phyloP scores from a whole-genome alignment of 2,329 filamentous ascomycete genomes.

The Pseudogymnoascus sp. region DNA sequence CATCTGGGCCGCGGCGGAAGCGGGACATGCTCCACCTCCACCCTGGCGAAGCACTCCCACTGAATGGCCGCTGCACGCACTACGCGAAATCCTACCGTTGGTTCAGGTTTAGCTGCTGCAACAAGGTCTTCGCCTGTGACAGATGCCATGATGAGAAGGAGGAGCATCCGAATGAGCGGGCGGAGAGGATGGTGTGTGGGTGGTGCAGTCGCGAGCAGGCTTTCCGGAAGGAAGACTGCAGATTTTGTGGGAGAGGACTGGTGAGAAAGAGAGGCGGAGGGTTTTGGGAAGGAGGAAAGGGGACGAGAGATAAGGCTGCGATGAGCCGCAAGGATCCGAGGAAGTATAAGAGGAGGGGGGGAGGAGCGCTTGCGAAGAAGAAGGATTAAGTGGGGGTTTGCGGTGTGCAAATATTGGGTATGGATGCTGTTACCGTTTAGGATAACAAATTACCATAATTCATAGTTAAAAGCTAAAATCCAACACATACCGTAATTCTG shows the following conservation, averaged over 20 bases:
- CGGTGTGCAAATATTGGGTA: not conserved
- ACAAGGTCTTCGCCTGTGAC: conserved; percentile 51
- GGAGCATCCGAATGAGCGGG: conserved; percentile 71
- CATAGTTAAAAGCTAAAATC: not conserved
- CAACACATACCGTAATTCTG: not conserved
- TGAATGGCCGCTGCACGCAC: conserved; percentile 46
- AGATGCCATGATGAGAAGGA: conserved; percentile 59
- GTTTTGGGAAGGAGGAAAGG: conserved; percentile 83
- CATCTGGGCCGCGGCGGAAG: conserved; percentile 34
- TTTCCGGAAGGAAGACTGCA: conserved; percentile 68
- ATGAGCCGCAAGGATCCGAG: conserved; percentile 73
- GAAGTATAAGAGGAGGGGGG: conserved; percentile 57
- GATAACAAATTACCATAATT: not conserved
- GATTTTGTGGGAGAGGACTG: conserved; percentile 61
- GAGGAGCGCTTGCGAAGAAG: conserved; percentile 2
- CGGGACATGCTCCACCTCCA: conserved; percentile 48
- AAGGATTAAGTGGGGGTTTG: not conserved
- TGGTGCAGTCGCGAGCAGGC: conserved; percentile 74
- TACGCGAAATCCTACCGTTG: conserved; percentile 52
- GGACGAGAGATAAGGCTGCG: conserved; percentile 59
- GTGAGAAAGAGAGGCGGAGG: conserved; percentile 58
- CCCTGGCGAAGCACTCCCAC: conserved; percentile 47
- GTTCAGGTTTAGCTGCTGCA: conserved; percentile 59
- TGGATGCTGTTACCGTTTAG: not conserved
- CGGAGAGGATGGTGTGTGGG: conserved; percentile 75